Evolutionary conservation across 2,329 filamentous ascomycete genomes (phyloP), one percentile per base, ranked within the genome.

Genomic region (Xylariomycetidae sp.): DNA sequence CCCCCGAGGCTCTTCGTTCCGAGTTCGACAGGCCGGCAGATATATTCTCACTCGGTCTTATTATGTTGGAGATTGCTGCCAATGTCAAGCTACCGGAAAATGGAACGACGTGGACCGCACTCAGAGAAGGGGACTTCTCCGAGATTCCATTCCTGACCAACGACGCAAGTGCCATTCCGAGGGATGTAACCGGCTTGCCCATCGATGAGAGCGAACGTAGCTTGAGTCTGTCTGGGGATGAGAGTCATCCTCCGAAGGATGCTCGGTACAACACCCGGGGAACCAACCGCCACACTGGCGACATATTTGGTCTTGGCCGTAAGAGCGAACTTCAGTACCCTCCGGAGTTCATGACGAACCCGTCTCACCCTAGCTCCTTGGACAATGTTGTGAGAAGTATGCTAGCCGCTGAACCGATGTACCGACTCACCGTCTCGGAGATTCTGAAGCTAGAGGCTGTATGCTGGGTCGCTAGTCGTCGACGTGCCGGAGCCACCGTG

Each of bases 11-110:
- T 41, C 77, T 98, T 14, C 78, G 79, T 53, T 90, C 89, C 26
- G 77, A 81, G 43, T 92, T 85, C 48, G 88, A 94, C 63, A 92
- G 90, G 59, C 85, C 90, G 23, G 85, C 88, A 22, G 92, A 98
- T 59, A 77, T 98, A 31, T 98, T 96, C 60, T 87, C 92, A 9
- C 77, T 98, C 18, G 92, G 92, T 32, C 77, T 97, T 50, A 94
- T 97, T 59, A 85, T 95, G 58, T 78, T 96, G 31, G 92, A 98
- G 64, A 92, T 89, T 51, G 90, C 88, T 16, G 88, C 85, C 43
- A 98, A 98, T 53, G 88, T 95, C 31, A 82, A 88, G 42, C 80
- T 98, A 17, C 92, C 92, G 0, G 88, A 96, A 54, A 95, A 97
- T 46, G 92, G 92, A 28, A 75, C 81, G 12, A 86, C 84, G 12